These are phyloP conservation scores for Pythium insidiosum DNA, from an alignment of 352 stramenopile species.

Conservation along the genomic window DNA sequence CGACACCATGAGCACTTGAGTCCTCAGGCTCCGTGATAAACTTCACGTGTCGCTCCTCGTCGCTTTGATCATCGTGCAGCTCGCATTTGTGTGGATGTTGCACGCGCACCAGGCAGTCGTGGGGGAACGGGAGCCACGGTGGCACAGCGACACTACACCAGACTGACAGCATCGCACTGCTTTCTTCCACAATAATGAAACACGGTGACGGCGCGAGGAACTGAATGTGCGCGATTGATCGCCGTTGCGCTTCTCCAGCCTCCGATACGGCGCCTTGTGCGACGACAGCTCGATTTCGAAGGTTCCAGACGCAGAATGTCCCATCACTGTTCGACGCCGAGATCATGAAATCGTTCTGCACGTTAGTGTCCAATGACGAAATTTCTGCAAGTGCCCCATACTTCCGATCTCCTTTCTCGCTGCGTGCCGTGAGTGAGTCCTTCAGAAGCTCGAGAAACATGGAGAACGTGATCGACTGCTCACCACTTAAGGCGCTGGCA, in stretches of 20 bases:
- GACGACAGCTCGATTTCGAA: conserved; percentile 25
- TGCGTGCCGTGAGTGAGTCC: too few relatives aligned
- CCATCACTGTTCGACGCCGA: conserved; percentile 21
- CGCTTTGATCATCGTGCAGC: too few relatives aligned
- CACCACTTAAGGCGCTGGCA: conserved; percentile 18
- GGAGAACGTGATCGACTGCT: too few relatives aligned
- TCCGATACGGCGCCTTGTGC: conserved; percentile 7
- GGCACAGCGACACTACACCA: conserved; percentile 28
- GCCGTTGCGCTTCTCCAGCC: background rate
- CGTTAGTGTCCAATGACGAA: conserved; percentile 24
- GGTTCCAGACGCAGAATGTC: conserved; percentile 41
- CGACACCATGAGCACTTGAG: too few relatives aligned
- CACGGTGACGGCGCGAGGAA: conserved; percentile 34
- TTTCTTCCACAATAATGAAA: conserved; percentile 30
- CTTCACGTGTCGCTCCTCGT: too few relatives aligned
- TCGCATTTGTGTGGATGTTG: too few relatives aligned
- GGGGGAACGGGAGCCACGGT: conserved; percentile 9
- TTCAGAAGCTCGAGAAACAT: too few relatives aligned
- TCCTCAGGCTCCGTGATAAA: too few relatives aligned
- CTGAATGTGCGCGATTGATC: conserved; percentile 15
- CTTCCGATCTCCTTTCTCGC: too few relatives aligned
- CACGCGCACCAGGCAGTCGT: conserved; percentile 16
- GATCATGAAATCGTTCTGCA: conserved; percentile 16
- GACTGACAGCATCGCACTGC: conserved; percentile 20
- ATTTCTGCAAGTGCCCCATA: conserved; percentile 6